phyloP scores from a whole-genome alignment of 1,284 basidiomycete genomes.

The Stygiomarasmius scandens region DNA sequence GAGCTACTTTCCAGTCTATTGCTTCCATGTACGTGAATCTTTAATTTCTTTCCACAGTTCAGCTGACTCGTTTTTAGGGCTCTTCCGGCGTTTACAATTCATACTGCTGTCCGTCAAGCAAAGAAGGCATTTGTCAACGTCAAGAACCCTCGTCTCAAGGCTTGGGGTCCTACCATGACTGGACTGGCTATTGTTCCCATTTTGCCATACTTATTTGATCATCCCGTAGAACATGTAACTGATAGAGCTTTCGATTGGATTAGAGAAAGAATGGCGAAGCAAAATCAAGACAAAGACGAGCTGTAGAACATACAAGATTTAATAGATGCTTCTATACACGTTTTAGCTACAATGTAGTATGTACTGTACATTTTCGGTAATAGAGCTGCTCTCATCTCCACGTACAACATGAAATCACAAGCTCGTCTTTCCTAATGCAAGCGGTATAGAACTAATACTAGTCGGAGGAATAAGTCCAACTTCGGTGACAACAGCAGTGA shows the following conservation, averaged over 20 bases:
- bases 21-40: constrained; percentile 76
- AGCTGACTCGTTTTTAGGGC: constrained; percentile 49
- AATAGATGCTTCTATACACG: not conserved
- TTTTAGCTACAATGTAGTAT: constrained; percentile 1
- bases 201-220: constrained; percentile 83
- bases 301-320: constrained; percentile 1
- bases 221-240: constrained; percentile 75
- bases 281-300: constrained; percentile 27
- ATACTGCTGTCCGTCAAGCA: constrained; percentile 81
- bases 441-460: constrained; percentile 78
- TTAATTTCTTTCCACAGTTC: not conserved
- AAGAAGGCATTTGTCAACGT: constrained; percentile 74
- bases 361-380: not conserved
- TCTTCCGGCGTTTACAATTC: constrained; percentile 81
- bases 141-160: constrained; percentile 62
- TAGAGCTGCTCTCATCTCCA: not conserved
- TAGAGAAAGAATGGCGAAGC: constrained; percentile 44
- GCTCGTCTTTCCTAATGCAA: constrained; percentile 65
- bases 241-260: constrained; percentile 71
- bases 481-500: constrained; percentile 96
- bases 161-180: constrained; percentile 83
- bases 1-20: constrained; percentile 85
- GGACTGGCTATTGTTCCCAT: constrained; percentile 81
- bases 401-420: constrained; percentile 29
- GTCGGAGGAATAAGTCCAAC: constrained; percentile 90